Evolutionary conservation across 768 basidiomycete species (phyloP).

Genomic region (Tephrocybe sp.): DNA sequence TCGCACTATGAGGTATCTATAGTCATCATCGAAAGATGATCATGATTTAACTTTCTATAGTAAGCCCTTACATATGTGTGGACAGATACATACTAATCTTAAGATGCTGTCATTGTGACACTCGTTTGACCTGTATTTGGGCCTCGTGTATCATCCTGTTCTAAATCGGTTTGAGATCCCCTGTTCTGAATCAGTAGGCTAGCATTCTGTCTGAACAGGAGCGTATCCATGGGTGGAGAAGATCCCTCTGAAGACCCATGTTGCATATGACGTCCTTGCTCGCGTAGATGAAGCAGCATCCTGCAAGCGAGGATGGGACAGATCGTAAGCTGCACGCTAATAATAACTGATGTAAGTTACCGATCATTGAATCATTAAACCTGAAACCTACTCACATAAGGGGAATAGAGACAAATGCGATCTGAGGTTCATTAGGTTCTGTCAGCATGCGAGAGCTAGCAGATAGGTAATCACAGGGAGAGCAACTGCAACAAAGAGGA

Average conservation of each 20-base stretch:
- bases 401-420: not conserved
- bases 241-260: too few relatives aligned
- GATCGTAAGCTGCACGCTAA: not conserved
- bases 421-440: not conserved
- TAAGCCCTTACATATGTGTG: too few relatives aligned
- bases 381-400: not conserved
- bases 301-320: not conserved
- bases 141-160: too few relatives aligned
- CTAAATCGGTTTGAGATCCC: too few relatives aligned
- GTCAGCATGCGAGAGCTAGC: not conserved
- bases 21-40: too few relatives aligned
- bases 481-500: not conserved
- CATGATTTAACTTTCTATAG: too few relatives aligned
- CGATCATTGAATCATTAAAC: not conserved
- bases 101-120: too few relatives aligned
- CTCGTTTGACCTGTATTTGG: too few relatives aligned
- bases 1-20: too few relatives aligned
- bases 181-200: too few relatives aligned
- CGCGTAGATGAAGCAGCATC: constrained; percentile 1
- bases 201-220: not conserved
- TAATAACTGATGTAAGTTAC: not conserved
- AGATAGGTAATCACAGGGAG: not conserved
- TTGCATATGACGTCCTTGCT: not conserved
- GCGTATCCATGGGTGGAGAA: not conserved
- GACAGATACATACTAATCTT: too few relatives aligned